Evolutionary conservation across 805 yeast species (phyloP).

Genomic region (Metschnikowia hibisci): DNA sequence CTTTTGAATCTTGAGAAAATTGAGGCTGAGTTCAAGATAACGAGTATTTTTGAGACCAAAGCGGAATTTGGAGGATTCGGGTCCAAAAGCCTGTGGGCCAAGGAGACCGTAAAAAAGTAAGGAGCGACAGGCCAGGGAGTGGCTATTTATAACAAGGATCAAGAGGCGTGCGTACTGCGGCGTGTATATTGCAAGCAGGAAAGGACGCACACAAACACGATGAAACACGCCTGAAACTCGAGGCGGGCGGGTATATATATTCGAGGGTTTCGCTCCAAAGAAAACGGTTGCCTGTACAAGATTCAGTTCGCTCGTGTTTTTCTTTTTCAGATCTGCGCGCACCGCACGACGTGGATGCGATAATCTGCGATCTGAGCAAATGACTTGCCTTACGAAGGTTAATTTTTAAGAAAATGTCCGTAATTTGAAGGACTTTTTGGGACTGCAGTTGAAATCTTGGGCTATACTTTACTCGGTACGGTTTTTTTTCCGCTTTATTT

Average conservation of each 20-base stretch:
- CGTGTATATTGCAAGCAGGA: not conserved
- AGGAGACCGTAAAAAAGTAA: slow-evolving; percentile 1
- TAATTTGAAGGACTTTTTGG: no score
- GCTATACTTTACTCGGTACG: no score
- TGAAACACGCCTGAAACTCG: slow-evolving; percentile 4
- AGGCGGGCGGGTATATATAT: slow-evolving; percentile 2
- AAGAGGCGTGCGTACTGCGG: not conserved
- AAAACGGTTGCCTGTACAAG: slow-evolving; percentile 1
- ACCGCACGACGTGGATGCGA: not conserved
- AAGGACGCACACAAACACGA: slow-evolving; percentile 3
- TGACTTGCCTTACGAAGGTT: no score
- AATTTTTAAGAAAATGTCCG: no score
- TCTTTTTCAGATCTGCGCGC: slow-evolving; percentile 5
- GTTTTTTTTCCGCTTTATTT: no score
- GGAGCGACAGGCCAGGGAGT: slow-evolving; percentile 3
- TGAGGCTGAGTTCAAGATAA: no score
- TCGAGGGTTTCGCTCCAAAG: slow-evolving; percentile 1
- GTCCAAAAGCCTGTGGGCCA: not conserved
- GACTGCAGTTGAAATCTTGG: no score
- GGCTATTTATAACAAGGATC: not conserved
- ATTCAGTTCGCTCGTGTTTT: not conserved
- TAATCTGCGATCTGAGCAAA: not conserved
- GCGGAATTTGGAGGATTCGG: not conserved
- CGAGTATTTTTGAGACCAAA: not conserved
- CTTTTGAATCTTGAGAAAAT: no score